Evolutionary conservation across 2,329 filamentous ascomycete genomes (phyloP).

Genomic region (Aspergillus pseudoglaucus): DNA sequence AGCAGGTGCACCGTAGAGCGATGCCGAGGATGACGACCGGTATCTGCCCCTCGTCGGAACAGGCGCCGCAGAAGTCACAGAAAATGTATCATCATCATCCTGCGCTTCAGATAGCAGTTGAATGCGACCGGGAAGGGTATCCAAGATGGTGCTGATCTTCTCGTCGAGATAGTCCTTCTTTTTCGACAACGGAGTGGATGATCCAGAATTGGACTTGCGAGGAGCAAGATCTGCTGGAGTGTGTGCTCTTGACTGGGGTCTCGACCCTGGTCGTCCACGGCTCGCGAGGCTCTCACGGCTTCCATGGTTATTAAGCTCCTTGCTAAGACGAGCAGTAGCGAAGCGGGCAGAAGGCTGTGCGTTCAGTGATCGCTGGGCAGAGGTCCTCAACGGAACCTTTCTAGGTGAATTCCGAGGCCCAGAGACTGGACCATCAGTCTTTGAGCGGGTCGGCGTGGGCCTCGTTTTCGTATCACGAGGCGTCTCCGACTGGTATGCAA

Average conservation of each 20-base stretch:
- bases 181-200: slow-evolving; percentile 37
- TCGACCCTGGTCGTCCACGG: slow-evolving; percentile 8
- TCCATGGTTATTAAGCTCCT: slow-evolving; percentile 24
- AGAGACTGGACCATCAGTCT: slow-evolving; percentile 5
- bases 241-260: slow-evolving; percentile 2
- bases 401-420: slow-evolving; percentile 14
- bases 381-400: slow-evolving; percentile 11
- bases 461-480: slow-evolving; percentile 11
- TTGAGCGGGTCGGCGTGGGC: slow-evolving; percentile 1
- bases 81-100: slow-evolving; percentile 26
- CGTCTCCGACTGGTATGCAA: slow-evolving; percentile 9
- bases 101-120: slow-evolving; percentile 55
- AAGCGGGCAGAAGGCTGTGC: slow-evolving; percentile 14
- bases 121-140: slow-evolving; percentile 72
- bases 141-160: slow-evolving; percentile 73
- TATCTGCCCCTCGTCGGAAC: slow-evolving; percentile 37
- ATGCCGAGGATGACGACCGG: slow-evolving; percentile 27
- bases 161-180: slow-evolving; percentile 66
- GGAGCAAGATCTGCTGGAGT: background rate
- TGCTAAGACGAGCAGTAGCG: slow-evolving; percentile 19
- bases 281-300: slow-evolving; percentile 27
- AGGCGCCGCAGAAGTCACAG: slow-evolving; percentile 28
- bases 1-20: slow-evolving; percentile 52
- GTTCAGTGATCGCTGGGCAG: slow-evolving; percentile 10
- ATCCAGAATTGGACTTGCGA: slow-evolving; percentile 15